phyloP scores from a whole-genome alignment of 2,329 filamentous ascomycete genomes.

The Fusarium cicatricum region DNA sequence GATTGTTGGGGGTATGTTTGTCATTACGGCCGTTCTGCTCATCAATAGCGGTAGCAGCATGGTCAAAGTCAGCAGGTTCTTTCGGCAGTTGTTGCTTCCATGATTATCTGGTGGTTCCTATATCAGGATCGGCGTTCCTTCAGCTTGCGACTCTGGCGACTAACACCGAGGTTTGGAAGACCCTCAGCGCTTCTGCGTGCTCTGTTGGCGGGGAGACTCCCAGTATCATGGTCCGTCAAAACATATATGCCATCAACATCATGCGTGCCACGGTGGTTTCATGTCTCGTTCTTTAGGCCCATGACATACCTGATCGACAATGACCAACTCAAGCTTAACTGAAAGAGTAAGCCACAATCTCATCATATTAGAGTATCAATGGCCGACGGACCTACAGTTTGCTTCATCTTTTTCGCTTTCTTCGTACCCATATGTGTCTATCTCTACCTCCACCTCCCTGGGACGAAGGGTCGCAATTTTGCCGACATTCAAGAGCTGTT shows the following conservation, averaged over 20 bases:
- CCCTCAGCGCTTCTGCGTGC: conserved; percentile 42
- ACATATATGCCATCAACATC: conserved; percentile 46
- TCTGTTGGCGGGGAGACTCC: conserved; percentile 43
- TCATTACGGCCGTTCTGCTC: too few species aligned
- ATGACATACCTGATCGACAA: conserved; percentile 43
- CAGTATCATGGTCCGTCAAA: conserved; percentile 41
- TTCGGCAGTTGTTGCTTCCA: conserved; percentile 39
- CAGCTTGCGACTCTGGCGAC: neutral
- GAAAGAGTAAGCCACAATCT: conserved; percentile 34
- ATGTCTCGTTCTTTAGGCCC: conserved; percentile 41
- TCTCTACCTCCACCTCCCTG: conserved; percentile 50
- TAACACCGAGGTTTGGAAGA: conserved; percentile 16
- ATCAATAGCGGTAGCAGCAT: conserved; percentile 45
- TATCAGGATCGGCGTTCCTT: conserved; percentile 26
- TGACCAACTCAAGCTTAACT: conserved; percentile 42
- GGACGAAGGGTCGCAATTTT: conserved; percentile 39
- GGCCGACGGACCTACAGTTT: conserved; percentile 18
- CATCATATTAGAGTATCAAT: neutral
- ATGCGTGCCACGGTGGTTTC: conserved; percentile 43
- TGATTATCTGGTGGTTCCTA: conserved; percentile 41
- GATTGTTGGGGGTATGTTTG: too few species aligned
- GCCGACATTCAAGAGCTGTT: conserved; percentile 29
- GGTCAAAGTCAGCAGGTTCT: conserved; percentile 31
- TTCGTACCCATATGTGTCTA: conserved; percentile 45
- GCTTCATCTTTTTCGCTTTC: conserved; percentile 45